Evolutionary conservation across 164 flowering plant species (phyloP).

Genomic region (Vitis rotundifolia): DNA sequence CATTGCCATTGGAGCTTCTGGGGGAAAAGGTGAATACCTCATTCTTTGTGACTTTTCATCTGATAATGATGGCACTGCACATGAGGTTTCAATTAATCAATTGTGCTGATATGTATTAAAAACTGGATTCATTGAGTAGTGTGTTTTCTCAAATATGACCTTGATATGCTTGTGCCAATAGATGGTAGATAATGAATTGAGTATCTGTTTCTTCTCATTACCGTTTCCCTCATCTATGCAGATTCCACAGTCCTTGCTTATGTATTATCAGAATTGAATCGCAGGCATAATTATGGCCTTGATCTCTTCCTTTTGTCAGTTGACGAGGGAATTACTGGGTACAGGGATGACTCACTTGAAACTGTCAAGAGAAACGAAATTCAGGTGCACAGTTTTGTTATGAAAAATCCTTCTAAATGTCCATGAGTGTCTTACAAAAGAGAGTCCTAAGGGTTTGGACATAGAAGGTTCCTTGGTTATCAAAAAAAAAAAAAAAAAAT

Average conservation of each 20-base stretch:
- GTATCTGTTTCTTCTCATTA: not conserved
- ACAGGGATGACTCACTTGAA: conserved; percentile 97
- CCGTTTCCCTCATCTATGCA: conserved; percentile 26
- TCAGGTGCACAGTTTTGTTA: conserved; percentile 48
- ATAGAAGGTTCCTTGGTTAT: too few species aligned
- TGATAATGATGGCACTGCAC: not conserved
- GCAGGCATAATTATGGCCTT: conserved; percentile 81
- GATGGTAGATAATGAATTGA: not conserved
- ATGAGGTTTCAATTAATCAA: too few species aligned
- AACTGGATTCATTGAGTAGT: too few species aligned
- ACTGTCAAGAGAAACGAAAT: conserved; percentile 95
- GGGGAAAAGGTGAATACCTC: conserved; percentile 77
- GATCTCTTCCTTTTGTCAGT: conserved; percentile 90
- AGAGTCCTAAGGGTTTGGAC: too few species aligned
- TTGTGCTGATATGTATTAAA: not conserved
- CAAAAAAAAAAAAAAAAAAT: too few species aligned
- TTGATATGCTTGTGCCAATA: too few species aligned
- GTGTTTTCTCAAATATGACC: too few species aligned
- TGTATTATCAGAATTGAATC: conserved; percentile 81
- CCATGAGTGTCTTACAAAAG: too few species aligned
- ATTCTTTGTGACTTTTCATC: not conserved
- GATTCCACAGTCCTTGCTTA: conserved; percentile 98
- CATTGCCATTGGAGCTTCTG: conserved; percentile 93
- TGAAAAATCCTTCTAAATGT: too few species aligned
- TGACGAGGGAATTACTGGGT: conserved; percentile 98